Evolutionary conservation across 2,329 filamentous ascomycete genomes (phyloP).

Genomic region (Falciphora oryzae): DNA sequence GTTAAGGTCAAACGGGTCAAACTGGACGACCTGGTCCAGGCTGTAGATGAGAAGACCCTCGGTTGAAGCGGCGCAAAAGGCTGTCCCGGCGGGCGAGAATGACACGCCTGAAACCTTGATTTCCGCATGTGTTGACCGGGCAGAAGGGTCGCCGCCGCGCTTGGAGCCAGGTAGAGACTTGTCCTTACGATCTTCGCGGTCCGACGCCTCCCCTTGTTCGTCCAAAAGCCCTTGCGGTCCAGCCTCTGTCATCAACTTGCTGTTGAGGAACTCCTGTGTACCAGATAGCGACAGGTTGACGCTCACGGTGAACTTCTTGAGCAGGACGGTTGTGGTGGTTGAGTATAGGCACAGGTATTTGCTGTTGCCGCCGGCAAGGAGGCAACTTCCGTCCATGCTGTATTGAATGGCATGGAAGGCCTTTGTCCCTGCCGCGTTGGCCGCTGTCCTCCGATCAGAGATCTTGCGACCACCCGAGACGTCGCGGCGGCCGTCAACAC

Average conservation of each 20-base stretch:
- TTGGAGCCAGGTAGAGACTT: constrained; percentile 76
- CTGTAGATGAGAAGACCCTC: constrained; percentile 94
- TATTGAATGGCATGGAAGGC: constrained; percentile 84
- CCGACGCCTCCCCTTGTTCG: constrained; percentile 79
- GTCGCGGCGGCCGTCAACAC: constrained; percentile 84
- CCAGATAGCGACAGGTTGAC: constrained; percentile 93
- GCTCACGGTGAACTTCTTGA: constrained; percentile 94
- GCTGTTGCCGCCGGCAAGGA: constrained; percentile 90
- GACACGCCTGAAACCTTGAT: constrained; percentile 78
- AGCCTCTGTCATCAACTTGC: constrained; percentile 82
- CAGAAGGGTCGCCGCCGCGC: constrained; percentile 74
- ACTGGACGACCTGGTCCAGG: constrained; percentile 74
- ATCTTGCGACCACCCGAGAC: constrained; percentile 88
- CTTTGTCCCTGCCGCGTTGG: constrained; percentile 86
- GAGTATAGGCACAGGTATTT: constrained; percentile 98
- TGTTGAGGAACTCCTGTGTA: constrained; percentile 96
- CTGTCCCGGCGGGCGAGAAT: constrained; percentile 82
- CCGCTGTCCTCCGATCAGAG: constrained; percentile 82
- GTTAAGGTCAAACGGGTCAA: constrained; percentile 95
- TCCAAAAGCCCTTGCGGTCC: constrained; percentile 82
- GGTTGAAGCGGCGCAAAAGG: constrained; percentile 92
- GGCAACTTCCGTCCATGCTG: constrained; percentile 84
- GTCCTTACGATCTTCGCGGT: constrained; percentile 80
- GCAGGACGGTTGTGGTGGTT: constrained; percentile 80
- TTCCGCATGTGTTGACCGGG: constrained; percentile 69